phyloP scores from a whole-genome alignment of 2,329 filamentous ascomycete genomes.

The Ceratocystis albifundus region DNA sequence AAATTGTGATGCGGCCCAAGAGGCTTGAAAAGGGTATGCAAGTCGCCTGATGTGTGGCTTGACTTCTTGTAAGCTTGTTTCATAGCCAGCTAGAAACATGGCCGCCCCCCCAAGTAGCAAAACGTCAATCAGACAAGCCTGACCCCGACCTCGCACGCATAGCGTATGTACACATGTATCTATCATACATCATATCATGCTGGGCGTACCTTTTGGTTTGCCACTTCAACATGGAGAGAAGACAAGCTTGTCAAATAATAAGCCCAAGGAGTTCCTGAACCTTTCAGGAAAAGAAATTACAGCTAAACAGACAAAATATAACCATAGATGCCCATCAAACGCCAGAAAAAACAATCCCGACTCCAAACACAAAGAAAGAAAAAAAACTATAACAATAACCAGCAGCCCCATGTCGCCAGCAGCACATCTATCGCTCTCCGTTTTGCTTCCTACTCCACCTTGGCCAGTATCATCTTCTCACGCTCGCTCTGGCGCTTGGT shows the following conservation, averaged over 20 bases:
- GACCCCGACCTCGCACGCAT: neutral
- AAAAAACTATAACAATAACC: conserved; percentile 1
- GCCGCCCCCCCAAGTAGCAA: neutral
- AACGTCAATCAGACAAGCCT: neutral
- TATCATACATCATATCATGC: neutral
- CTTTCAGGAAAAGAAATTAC: neutral
- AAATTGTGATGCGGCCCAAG: neutral
- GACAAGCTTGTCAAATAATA: neutral
- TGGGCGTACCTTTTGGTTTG: neutral
- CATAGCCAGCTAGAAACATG: neutral
- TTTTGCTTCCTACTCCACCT: conserved; percentile 36
- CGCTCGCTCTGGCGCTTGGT: conserved; percentile 64
- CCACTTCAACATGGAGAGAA: neutral
- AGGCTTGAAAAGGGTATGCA: too few species aligned
- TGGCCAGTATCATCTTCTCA: conserved; percentile 80
- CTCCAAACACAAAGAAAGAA: conserved; percentile 3
- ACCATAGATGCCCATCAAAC: conserved; percentile 14
- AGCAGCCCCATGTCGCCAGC: neutral
- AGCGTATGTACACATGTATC: neutral
- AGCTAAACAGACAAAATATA: conserved; percentile 11
- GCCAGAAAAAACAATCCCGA: conserved; percentile 8
- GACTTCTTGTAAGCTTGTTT: neutral
- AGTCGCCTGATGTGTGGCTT: neutral
- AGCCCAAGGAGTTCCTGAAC: neutral
- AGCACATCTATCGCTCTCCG: neutral